A percentile compares a stretch with the other conserved stretches of the same genome.
Conservation (phyloP, 73 alveolate genomes). For the Halteria grandinella region DNA sequence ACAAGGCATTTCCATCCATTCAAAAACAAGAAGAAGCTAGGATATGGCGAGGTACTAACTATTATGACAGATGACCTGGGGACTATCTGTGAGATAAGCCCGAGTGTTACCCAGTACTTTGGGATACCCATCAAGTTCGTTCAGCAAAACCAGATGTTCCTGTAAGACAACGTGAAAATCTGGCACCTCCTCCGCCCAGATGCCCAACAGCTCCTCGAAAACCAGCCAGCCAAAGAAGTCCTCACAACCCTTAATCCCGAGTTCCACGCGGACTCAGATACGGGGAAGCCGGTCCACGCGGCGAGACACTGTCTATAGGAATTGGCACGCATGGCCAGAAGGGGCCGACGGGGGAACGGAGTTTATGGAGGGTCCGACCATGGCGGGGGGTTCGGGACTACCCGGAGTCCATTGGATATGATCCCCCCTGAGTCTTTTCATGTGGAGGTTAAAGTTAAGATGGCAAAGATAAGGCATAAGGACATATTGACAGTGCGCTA, state of each 20-base stretch:
- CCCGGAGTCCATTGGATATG: too few species aligned
- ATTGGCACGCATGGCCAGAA: too few species aligned
- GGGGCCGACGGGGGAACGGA: too few species aligned
- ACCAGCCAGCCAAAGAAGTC: too few species aligned
- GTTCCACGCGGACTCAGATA: too few species aligned
- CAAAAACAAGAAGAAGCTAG: slow-evolving; percentile 17
- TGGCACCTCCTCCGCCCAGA: not conserved
- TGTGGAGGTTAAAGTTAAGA: slow-evolving; percentile 12
- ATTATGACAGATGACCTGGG: slow-evolving; percentile 31
- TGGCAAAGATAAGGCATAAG: not conserved
- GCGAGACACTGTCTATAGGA: too few species aligned
- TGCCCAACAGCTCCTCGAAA: too few species aligned
- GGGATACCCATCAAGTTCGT: slow-evolving; percentile 27
- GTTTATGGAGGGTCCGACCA: too few species aligned
- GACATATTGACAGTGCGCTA: slow-evolving; percentile 15
- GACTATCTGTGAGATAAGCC: slow-evolving; percentile 5
- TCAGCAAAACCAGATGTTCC: slow-evolving; percentile 2
- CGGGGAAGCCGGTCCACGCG: too few species aligned
- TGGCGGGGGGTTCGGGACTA: too few species aligned
- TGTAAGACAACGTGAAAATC: slow-evolving; percentile 14
- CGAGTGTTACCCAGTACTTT: not conserved
- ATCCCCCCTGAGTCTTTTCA: too few species aligned
- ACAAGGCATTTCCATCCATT: slow-evolving; percentile 32
- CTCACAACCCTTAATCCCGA: too few species aligned
- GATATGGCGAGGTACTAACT: not conserved